Conservation (phyloP, 148 eudicot species). For the Rhododendron griersonianum region DNA sequence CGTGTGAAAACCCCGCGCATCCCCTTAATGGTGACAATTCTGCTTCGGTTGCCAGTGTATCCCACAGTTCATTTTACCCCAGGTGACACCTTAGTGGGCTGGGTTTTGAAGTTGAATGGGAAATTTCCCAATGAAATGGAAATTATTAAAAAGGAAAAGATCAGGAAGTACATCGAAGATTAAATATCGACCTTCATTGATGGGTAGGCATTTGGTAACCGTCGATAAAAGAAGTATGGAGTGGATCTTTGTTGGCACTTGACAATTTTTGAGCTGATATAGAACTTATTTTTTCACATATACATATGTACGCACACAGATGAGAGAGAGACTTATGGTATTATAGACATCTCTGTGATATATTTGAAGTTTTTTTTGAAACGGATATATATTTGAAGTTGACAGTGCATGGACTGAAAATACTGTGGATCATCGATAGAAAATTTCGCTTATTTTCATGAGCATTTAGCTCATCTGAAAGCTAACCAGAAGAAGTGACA, state of each 20-base stretch:
- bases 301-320: background rate
- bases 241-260: background rate
- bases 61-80: constrained; percentile 28
- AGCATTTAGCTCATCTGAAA: background rate
- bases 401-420: background rate
- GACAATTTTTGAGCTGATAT: constrained; percentile 4
- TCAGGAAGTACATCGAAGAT: background rate
- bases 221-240: background rate
- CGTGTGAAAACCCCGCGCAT: constrained; percentile 14
- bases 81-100: constrained; percentile 16
- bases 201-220: background rate
- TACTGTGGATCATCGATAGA: background rate
- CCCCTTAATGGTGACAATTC: constrained; percentile 16
- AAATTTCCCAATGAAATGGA: background rate
- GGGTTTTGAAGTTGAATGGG: background rate
- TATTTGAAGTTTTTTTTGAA: background rate
- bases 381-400: background rate
- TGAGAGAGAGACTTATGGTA: background rate
- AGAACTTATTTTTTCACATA: background rate
- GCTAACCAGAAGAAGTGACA: no score
- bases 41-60: constrained; percentile 30
- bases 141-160: background rate
- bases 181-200: background rate
- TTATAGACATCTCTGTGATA: background rate
- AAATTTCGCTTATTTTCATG: background rate